Conservation (phyloP, 495 filamentous ascomycete species). For the Penicillium diatomitis region DNA sequence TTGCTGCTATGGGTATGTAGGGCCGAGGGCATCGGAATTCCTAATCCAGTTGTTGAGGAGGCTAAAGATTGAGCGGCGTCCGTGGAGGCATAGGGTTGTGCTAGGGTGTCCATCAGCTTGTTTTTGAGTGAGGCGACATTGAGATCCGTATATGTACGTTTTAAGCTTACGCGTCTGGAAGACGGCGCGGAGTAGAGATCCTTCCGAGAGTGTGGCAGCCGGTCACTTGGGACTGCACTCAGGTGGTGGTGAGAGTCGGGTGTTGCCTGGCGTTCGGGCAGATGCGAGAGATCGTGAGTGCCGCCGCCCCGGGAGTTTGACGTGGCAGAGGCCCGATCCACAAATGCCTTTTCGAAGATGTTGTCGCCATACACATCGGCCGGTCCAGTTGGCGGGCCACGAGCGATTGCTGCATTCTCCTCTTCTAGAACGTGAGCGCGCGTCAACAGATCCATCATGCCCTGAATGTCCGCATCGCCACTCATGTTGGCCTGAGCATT, state of each 20-base stretch:
- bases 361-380: conserved; percentile 59
- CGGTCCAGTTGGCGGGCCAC: conserved; percentile 68
- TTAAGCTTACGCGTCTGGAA: conserved; percentile 63
- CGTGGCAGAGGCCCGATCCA: conserved; percentile 27
- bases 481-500: conserved; percentile 73
- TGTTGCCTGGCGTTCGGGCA: conserved; percentile 8
- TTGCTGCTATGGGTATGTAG: conserved; percentile 81
- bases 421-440: conserved; percentile 66
- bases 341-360: conserved; percentile 71
- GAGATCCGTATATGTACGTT: conserved; percentile 81
- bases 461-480: conserved; percentile 79
- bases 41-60: conserved; percentile 26
- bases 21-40: conserved; percentile 36
- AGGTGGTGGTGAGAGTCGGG: conserved; percentile 19
- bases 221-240: conserved; percentile 25
- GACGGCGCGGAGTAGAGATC: conserved; percentile 28
- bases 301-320: conserved; percentile 12
- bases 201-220: conserved; percentile 22
- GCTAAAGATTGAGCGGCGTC: conserved; percentile 40
- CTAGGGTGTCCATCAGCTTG: conserved; percentile 81
- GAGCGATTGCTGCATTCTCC: conserved; percentile 31
- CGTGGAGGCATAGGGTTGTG: conserved; percentile 62
- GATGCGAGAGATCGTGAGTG: conserved; percentile 5
- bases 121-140: conserved; percentile 60
- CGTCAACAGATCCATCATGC: conserved; percentile 80